Percentiles rank a stretch among this genome's conserved stretches.
Conservation (phyloP, 768 basidiomycete genomes). For the Suillus weaverae region DNA sequence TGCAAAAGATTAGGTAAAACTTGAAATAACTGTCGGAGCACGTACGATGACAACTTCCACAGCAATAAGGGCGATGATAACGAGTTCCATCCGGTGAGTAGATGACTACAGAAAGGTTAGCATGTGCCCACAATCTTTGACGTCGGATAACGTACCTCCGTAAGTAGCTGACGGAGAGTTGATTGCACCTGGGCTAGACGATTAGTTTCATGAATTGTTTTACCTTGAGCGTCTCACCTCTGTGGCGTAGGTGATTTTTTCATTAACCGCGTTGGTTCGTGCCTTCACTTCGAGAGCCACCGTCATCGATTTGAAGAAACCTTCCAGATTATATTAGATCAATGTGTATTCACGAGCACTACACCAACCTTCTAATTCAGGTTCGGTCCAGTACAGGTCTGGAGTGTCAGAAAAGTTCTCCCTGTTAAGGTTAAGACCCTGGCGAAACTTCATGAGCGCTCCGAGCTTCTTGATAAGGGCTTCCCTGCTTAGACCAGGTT, state of each 20-base stretch:
- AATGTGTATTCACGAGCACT: neutral
- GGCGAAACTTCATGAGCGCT: conserved; percentile 87
- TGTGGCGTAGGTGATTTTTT: conserved; percentile 89
- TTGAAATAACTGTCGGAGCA: conserved; percentile 4
- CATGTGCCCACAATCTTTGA: neutral
- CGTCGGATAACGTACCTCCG: conserved; percentile 51
- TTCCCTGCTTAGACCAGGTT: conserved; percentile 76
- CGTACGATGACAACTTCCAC: conserved; percentile 92
- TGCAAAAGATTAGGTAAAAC: neutral
- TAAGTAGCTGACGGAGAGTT: conserved; percentile 83
- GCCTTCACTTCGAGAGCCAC: conserved; percentile 84
- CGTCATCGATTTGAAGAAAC: conserved; percentile 82
- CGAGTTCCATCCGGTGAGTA: conserved; percentile 89
- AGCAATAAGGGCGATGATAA: conserved; percentile 92
- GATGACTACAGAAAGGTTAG: conserved; percentile 58
- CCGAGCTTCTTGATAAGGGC: conserved; percentile 93
- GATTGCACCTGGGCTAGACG: conserved; percentile 64
- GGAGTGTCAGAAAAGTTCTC: conserved; percentile 89
- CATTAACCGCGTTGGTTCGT: conserved; percentile 80
- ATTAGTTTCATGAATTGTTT: neutral
- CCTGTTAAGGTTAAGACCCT: conserved; percentile 85
- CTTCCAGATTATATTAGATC: conserved; percentile 33
- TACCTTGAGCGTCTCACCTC: conserved; percentile 47
- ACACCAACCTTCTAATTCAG: conserved; percentile 75
- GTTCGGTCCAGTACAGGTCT: conserved; percentile 94